Base-by-base conservation (phyloP, 2,329 filamentous ascomycete genomes). In the Clonostachys rosea region DNA sequence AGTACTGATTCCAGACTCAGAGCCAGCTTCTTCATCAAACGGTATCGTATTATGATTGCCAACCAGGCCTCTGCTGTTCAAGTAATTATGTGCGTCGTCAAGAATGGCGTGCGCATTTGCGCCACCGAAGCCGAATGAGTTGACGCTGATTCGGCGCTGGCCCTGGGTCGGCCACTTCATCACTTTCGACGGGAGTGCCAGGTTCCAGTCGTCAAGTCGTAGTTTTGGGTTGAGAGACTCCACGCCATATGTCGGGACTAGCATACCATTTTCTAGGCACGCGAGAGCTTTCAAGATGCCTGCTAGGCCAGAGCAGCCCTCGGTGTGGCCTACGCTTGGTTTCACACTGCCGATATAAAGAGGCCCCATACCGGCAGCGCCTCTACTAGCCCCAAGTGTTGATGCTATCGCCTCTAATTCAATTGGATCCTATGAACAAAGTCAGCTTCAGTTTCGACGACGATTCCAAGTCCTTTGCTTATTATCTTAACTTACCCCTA, bases 401-500 rank as follows among this genome's bases (percentile, higher is more conserved):
- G 14, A n/a, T 10, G 36, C 36, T n/a, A 39, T 39, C 10, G 20
- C 17, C 8, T n/a, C 20, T n/a, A 18, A 34, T 24, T 34, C 14
- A 41, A 13, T 12, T 18, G 30, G 13, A 17, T 43, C 45, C 40
- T n/a, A 46, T 61, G 5, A 2, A 65, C 58, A 0, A 51, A 40
- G 1, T 50, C 24, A 60, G 20, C 72, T 63, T 1, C 70, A 64
- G n/a, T 51, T 1, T 34, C 5, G 10, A 6, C n/a, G 10, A 2
- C 5, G 13, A 45, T 36, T 11, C 3, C 43, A 13, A 13, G 11
- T 10, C 34, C 43, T 9, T 45, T 35, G 10, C 43, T 7, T 8
- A 74, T 78, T 1, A 34, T 80, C 63, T 59, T 6, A 72, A 56
- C 58, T 52, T 48, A 74, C 71, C 5, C 75, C 73, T 5, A 68